Base-by-base conservation (phyloP, 305 asterid species). In the Andrographis paniculata region DNA sequence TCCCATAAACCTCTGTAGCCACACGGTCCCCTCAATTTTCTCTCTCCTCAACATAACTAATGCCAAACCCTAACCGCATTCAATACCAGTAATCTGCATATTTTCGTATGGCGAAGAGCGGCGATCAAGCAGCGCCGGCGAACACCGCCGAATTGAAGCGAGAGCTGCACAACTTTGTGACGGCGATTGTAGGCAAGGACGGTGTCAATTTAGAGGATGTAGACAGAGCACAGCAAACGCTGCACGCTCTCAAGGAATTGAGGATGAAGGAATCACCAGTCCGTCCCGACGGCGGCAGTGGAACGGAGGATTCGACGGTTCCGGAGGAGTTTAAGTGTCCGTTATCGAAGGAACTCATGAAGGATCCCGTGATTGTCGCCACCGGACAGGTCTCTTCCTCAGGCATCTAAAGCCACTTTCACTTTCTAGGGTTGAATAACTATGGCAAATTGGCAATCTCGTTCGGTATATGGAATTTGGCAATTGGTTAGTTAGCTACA, bases 101-200 rank as follows among this genome's bases (percentile, higher is more conserved):
- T n/a, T n/a, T n/a, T n/a, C n/a, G n/a, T n/a, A 81, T 85, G 95
- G 83, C 85, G 42, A 82, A 81, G 63, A 72, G 75, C 6, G 84
- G 72, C 42, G 72, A 58, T 31, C 87, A 80, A 74, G 74, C 63
- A 19, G 47, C 59, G 78, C 33, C 47, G 63, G 70, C 55, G 18
- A 77, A 56, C 27, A 79, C 72, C 13, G 48, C 56, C 60, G 94
- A 78, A 43, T 64, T 82, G 63, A 85, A 74, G 78, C 73, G 54
- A 42, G 95, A 82, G 42, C 59, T 89, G 71, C 83, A 71, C 77
- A 78, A 48, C 50, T 42, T 78, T 60, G 74, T 76, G 58, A 76
- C 49, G 69, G 72, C 69, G 42, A 82, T 85, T 56, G 72, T 60
- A 31, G 80, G 61, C 21, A 86, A 74, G 33, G 93, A 80, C 27